phyloP scores from a whole-genome alignment of 163 green algal species.

The Trebouxiophyceae sp. region DNA sequence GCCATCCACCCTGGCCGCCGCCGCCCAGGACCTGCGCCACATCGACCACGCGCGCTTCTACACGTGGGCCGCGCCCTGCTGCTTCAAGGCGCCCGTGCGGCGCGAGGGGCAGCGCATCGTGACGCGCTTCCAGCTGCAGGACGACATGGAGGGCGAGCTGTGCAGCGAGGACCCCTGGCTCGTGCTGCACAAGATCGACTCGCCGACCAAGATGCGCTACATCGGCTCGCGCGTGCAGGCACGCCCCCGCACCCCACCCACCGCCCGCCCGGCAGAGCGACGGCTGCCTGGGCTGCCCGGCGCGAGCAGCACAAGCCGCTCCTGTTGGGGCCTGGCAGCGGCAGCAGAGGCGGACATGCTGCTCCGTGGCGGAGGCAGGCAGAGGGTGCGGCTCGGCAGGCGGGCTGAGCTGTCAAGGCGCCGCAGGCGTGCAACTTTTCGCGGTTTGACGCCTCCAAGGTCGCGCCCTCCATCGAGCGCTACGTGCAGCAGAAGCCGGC shows the following conservation, averaged over 20 bases:
- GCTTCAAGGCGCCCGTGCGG: conserved; percentile 39
- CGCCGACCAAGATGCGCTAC: conserved; percentile 49
- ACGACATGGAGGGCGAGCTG: conserved; percentile 31
- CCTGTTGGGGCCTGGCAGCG: too few relatives aligned
- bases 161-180: conserved; percentile 40
- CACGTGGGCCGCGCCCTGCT: conserved; percentile 44
- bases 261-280: too few relatives aligned
- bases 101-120: conserved; percentile 30
- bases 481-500: background rate
- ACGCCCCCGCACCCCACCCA: too few relatives aligned
- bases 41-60: conserved; percentile 40
- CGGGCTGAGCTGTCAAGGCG: background rate
- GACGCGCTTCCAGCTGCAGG: conserved; percentile 25
- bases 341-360: too few relatives aligned
- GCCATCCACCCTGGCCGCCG: too few relatives aligned
- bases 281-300: too few relatives aligned
- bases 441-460: background rate
- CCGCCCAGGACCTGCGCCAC: conserved; percentile 33
- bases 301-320: too few relatives aligned
- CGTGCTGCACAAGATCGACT: conserved; percentile 53
- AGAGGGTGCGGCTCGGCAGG: background rate
- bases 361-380: too few relatives aligned
- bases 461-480: background rate
- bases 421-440: background rate
- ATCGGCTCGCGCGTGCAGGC: conserved; percentile 17